phyloP scores from a whole-genome alignment of 805 yeast species.

The Kluyveromyces aestuarii region DNA sequence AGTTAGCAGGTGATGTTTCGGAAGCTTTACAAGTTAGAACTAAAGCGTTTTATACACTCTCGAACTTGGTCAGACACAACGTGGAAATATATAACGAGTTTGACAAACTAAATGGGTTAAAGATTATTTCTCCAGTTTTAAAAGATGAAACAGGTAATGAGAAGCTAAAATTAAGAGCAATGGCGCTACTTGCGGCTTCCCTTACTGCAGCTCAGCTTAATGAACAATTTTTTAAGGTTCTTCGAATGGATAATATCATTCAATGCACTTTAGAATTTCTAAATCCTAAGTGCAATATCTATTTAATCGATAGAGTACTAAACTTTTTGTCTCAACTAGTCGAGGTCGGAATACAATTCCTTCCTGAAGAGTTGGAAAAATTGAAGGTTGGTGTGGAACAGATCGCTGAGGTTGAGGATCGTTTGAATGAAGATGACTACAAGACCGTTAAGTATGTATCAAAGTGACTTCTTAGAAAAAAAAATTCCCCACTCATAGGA shows the following conservation, averaged over 20 bases:
- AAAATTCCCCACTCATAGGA: constrained; percentile 7
- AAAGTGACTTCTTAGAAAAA: neutral
- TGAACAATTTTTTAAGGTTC: constrained; percentile 28
- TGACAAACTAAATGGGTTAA: constrained; percentile 54
- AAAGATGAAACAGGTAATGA: constrained; percentile 17
- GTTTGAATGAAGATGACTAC: constrained; percentile 47
- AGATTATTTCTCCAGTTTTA: constrained; percentile 31
- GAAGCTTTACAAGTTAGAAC: constrained; percentile 33
- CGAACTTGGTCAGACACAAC: constrained; percentile 66
- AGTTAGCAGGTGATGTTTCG: constrained; percentile 27
- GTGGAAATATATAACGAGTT: constrained; percentile 47
- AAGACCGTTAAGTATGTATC: constrained; percentile 39
- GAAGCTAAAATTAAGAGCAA: constrained; percentile 42
- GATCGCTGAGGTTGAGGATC: constrained; percentile 37
- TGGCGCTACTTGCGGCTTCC: constrained; percentile 52
- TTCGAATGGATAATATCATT: constrained; percentile 29
- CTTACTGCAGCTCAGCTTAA: constrained; percentile 42
- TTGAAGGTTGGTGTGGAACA: constrained; percentile 31
- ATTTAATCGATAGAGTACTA: constrained; percentile 49
- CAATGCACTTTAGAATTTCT: constrained; percentile 20
- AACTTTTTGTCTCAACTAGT: constrained; percentile 41
- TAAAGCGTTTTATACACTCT: constrained; percentile 72
- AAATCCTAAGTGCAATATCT: constrained; percentile 29
- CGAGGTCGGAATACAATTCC: constrained; percentile 37
- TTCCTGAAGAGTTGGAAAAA: constrained; percentile 31